A percentile compares a stretch with the other conserved stretches of the same genome.
These are phyloP conservation scores for Thermothelomyces thermophilus DNA, from an alignment of 2,329 filamentous ascomycete species.

Conservation along the genomic window DNA sequence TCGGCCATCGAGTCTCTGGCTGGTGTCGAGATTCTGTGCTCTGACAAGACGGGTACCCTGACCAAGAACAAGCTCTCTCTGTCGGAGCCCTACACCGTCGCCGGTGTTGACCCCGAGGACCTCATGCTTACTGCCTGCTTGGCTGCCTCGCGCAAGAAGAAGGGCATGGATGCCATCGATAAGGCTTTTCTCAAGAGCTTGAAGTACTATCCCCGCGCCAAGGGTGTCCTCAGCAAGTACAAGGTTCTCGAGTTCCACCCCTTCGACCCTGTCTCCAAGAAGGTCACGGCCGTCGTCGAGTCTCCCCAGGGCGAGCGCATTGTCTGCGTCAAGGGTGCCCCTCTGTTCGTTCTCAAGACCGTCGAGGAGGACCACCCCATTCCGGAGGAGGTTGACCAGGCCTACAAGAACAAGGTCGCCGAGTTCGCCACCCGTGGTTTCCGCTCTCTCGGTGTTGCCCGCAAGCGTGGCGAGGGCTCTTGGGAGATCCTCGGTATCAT, in stretches of 20 bases:
- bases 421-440: slow-evolving; percentile 91
- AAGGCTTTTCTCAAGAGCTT: slow-evolving; percentile 89
- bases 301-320: slow-evolving; percentile 78
- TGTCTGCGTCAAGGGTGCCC: slow-evolving; percentile 85
- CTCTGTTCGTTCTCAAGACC: slow-evolving; percentile 78
- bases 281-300: slow-evolving; percentile 77
- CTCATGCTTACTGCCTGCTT: slow-evolving; percentile 89
- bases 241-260: slow-evolving; percentile 78
- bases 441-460: slow-evolving; percentile 87
- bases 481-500: slow-evolving; percentile 95
- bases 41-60: slow-evolving; percentile 88
- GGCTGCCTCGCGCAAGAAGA: slow-evolving; percentile 88
- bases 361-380: slow-evolving; percentile 81
- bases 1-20: slow-evolving; percentile 87
- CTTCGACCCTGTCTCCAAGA: slow-evolving; percentile 91
- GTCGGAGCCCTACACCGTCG: slow-evolving; percentile 74
- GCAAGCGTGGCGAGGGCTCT: slow-evolving; percentile 71
- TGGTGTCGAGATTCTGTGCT: slow-evolving; percentile 89
- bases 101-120: slow-evolving; percentile 76
- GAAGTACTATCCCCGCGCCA: slow-evolving; percentile 74
- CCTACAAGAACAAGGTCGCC: slow-evolving; percentile 87
- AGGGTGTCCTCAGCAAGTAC: slow-evolving; percentile 74
- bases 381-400: slow-evolving; percentile 67
- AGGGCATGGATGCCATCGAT: slow-evolving; percentile 91
- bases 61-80: slow-evolving; percentile 93